Percentiles rank a stretch among this genome's conserved stretches.
These are phyloP conservation scores for Cryptosporidium andersoni DNA, from an alignment of 169 alveolate genomes.

Conservation along the genomic window DNA sequence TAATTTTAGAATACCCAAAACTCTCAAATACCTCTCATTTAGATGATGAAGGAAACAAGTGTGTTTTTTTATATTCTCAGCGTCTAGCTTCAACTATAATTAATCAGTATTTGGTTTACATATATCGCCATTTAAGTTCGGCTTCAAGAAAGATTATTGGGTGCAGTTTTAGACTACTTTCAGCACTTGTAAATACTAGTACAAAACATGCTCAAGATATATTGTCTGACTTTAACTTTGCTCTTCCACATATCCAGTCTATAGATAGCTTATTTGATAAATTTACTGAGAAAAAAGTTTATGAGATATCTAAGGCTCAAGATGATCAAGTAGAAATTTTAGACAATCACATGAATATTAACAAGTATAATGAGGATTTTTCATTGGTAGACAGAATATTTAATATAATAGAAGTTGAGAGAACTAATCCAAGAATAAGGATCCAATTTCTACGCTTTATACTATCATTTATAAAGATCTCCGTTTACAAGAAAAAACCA, in stretches of 20 bases:
- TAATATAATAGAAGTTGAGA: neutral
- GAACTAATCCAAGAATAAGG: constrained; percentile 9
- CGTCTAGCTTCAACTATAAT: constrained; percentile 14
- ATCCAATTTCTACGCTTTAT: constrained; percentile 46
- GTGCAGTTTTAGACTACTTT: constrained; percentile 26
- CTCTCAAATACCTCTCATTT: neutral
- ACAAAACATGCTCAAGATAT: constrained; percentile 22
- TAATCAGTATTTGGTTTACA: constrained; percentile 3
- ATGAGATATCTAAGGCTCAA: too few species aligned
- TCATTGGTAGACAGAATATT: neutral
- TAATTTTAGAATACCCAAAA: constrained; percentile 4
- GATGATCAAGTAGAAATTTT: too few species aligned
- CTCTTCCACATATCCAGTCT: constrained; percentile 11
- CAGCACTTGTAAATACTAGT: constrained; percentile 21
- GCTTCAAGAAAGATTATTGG: constrained; percentile 7
- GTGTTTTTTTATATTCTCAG: too few species aligned
- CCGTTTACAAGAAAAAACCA: neutral
- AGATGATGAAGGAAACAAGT: constrained; percentile 5
- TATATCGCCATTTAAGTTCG: constrained; percentile 45
- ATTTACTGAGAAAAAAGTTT: constrained; percentile 3
- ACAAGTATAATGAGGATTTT: neutral
- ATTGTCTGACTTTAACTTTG: constrained; percentile 22
- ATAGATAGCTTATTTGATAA: constrained; percentile 21
- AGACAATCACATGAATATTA: neutral
- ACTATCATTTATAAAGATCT: constrained; percentile 11